phyloP scores from a whole-genome alignment of 2,329 filamentous ascomycete species.

The Mycosphaerella arachidis region DNA sequence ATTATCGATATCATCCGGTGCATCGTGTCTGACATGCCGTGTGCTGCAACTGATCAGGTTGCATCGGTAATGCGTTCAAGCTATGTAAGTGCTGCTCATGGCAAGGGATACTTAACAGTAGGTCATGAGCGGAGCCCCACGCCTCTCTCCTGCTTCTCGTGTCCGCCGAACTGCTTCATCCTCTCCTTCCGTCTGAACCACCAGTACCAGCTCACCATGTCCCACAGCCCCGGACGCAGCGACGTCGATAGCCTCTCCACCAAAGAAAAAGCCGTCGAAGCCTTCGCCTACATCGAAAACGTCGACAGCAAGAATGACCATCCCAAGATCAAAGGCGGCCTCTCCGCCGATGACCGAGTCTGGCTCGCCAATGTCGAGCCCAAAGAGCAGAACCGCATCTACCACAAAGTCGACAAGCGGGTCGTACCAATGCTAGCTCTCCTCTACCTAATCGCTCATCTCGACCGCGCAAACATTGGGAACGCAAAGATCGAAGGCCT shows the following conservation, averaged over 20 bases:
- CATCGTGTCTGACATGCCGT: not conserved
- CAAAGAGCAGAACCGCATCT: constrained; percentile 33
- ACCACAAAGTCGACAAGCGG: constrained; percentile 30
- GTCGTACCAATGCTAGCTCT: constrained; percentile 30
- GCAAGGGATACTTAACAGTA: not conserved
- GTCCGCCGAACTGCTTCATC: not conserved
- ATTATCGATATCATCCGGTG: not conserved
- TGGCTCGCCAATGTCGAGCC: constrained; percentile 21
- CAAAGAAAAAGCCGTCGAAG: constrained; percentile 19
- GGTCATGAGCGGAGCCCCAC: not conserved
- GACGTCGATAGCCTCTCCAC: constrained; percentile 5
- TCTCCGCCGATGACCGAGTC: constrained; percentile 21
- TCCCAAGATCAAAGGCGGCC: constrained; percentile 17
- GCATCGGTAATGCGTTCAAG: not conserved
- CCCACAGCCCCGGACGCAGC: constrained; percentile 8
- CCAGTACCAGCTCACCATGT: constrained; percentile 1
- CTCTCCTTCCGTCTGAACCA: not conserved
- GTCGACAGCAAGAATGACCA: not conserved
- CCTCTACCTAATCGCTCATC: constrained; percentile 44
- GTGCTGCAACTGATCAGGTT: not conserved
- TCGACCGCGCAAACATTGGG: constrained; percentile 50
- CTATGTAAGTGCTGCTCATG: not conserved
- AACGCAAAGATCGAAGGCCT: constrained; percentile 53
- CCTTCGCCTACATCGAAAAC: constrained; percentile 13
- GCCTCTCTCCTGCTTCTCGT: not conserved